phyloP scores from a whole-genome alignment of 2,329 filamentous ascomycete species.

The Hymenoscyphus scutula region DNA sequence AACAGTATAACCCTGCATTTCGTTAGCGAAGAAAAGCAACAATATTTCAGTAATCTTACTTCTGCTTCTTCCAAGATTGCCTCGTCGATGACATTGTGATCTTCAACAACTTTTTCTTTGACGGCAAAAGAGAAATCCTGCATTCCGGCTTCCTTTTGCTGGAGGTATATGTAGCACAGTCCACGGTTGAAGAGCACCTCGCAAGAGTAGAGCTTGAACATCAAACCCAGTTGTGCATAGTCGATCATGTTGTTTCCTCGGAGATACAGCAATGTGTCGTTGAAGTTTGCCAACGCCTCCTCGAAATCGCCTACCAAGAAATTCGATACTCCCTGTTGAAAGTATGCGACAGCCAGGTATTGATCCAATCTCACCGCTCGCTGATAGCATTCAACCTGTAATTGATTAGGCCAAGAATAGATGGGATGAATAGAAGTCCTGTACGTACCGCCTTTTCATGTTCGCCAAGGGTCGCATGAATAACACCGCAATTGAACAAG shows the following conservation, averaged over 20 bases:
- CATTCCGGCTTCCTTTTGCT: slow-evolving; percentile 86
- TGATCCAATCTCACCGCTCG: slow-evolving; percentile 85
- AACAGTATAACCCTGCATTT: slow-evolving; percentile 81
- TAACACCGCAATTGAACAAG: slow-evolving; percentile 96
- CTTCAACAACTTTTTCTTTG: slow-evolving; percentile 93
- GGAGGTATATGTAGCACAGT: slow-evolving; percentile 94
- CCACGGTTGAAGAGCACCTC: slow-evolving; percentile 97
- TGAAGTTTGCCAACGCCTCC: slow-evolving; percentile 96
- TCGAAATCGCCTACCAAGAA: slow-evolving; percentile 97
- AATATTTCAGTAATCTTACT: slow-evolving; percentile 47
- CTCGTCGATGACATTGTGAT: slow-evolving; percentile 97
- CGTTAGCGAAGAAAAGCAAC: slow-evolving; percentile 21
- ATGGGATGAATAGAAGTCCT: slow-evolving; percentile 17
- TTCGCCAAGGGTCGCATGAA: slow-evolving; percentile 92
- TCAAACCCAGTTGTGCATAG: slow-evolving; percentile 90
- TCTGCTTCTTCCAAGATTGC: slow-evolving; percentile 91
- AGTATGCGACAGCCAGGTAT: slow-evolving; percentile 96
- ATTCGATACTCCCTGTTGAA: slow-evolving; percentile 97
- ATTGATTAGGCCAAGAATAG: slow-evolving; percentile 21
- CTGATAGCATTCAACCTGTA: slow-evolving; percentile 90
- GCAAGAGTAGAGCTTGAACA: slow-evolving; percentile 96
- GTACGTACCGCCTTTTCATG: slow-evolving; percentile 86
- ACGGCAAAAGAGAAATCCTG: slow-evolving; percentile 87
- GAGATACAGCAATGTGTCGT: slow-evolving; percentile 92
- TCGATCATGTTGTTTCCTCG: slow-evolving; percentile 97